These are phyloP conservation scores for Metarhizium brunneum DNA, from an alignment of 2,329 filamentous ascomycete species.

Conservation along the genomic window DNA sequence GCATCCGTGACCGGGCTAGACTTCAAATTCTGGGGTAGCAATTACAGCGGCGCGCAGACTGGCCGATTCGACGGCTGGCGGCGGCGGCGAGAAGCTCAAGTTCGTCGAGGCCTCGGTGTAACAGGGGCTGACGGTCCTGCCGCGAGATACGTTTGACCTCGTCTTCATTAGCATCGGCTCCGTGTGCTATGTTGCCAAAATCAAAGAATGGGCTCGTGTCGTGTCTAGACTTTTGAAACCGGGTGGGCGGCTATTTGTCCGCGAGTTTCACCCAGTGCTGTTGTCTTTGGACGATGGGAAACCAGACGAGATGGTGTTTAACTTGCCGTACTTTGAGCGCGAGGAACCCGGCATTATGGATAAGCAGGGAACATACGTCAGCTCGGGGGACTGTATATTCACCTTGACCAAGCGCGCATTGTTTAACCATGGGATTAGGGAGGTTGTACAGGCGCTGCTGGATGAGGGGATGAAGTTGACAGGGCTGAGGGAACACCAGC, in stretches of 20 bases:
- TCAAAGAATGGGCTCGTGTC: constrained; percentile 7
- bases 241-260: constrained; percentile 8
- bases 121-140: constrained; percentile 1
- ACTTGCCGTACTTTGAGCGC: constrained; percentile 10
- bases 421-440: constrained; percentile 10
- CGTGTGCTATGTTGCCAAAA: constrained; percentile 9
- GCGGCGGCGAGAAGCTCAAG: no score
- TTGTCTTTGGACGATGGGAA: constrained; percentile 7
- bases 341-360: constrained; percentile 4
- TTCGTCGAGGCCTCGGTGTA: constrained; percentile 5
- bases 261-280: constrained; percentile 9
- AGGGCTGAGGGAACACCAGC: constrained; percentile 8
- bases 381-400: background rate
- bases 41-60: constrained; percentile 1
- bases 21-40: constrained; percentile 7
- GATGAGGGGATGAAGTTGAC: constrained; percentile 5
- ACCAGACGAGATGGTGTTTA: constrained; percentile 2
- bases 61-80: no score
- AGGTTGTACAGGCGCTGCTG: constrained; percentile 10
- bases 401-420: constrained; percentile 1
- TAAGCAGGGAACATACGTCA: constrained; percentile 6
- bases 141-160: constrained; percentile 5
- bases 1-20: constrained; percentile 10
- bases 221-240: constrained; percentile 8
- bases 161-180: constrained; percentile 11